These are phyloP conservation scores for Pestalotiopsis fici DNA, from an alignment of 2,329 filamentous ascomycete species.

Conservation along the genomic window DNA sequence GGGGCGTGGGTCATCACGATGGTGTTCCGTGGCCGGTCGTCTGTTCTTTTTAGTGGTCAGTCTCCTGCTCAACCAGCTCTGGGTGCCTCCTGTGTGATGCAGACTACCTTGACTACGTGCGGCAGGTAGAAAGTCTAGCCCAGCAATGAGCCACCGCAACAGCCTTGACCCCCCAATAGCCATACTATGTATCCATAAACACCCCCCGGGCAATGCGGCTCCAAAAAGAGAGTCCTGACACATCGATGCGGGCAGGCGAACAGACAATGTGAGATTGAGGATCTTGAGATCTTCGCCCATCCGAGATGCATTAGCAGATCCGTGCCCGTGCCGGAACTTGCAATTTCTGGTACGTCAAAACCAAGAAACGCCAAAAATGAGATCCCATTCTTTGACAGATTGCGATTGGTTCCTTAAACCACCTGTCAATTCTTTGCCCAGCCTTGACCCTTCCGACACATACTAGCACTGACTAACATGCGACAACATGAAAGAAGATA, in stretches of 20 bases:
- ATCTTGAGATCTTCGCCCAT: slow-evolving; percentile 2
- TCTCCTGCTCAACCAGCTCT: neutral
- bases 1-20: neutral
- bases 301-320: slow-evolving; percentile 4
- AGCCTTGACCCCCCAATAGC: neutral
- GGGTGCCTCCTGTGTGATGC: neutral
- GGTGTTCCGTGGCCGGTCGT: too few species aligned
- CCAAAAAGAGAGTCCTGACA: neutral
- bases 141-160: neutral
- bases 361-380: neutral
- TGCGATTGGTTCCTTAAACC: slow-evolving; percentile 5
- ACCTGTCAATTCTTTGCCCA: slow-evolving; percentile 2
- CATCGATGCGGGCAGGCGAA: neutral
- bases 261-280: slow-evolving; percentile 1
- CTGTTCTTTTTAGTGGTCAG: neutral
- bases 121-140: neutral
- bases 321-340: slow-evolving; percentile 1
- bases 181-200: too few species aligned
- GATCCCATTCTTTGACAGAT: neutral
- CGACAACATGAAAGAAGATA: neutral
- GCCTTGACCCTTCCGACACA: neutral
- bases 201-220: slow-evolving; percentile 1
- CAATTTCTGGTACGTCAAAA: slow-evolving; percentile 2
- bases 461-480: neutral
- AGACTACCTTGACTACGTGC: neutral